A percentile compares a stretch with the other conserved stretches of the same genome.
phyloP scores from a whole-genome alignment of 306 rosid species.

The Notholithocarpus densiflorus region DNA sequence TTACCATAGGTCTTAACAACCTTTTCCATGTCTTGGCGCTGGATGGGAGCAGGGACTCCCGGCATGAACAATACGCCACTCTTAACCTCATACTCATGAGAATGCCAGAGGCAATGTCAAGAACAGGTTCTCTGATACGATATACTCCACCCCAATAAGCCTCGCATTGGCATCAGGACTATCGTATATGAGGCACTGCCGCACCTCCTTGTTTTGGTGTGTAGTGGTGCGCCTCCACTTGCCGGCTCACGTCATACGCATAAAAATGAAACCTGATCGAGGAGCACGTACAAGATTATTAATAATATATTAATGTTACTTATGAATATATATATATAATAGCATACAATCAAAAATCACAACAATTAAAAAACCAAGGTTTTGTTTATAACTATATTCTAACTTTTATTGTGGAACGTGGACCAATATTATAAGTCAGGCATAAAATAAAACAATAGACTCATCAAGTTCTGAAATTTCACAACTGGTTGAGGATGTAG shows the following conservation, averaged over 20 bases:
- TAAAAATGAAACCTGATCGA: conserved; percentile 63
- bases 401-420: too few relatives aligned
- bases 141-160: conserved; percentile 52
- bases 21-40: conserved; percentile 57
- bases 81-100: conserved; percentile 82
- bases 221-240: conserved; percentile 47
- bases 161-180: conserved; percentile 25
- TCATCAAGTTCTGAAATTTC: too few relatives aligned
- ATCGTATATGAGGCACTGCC: conserved; percentile 77
- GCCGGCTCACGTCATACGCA: conserved; percentile 69
- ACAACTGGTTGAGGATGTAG: too few relatives aligned
- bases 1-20: conserved; percentile 24
- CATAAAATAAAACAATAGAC: too few relatives aligned
- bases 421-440: too few relatives aligned
- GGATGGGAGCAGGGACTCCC: too few relatives aligned
- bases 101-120: conserved; percentile 72
- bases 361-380: too few relatives aligned
- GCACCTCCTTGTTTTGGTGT: conserved; percentile 74
- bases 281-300: too few relatives aligned
- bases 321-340: too few relatives aligned
- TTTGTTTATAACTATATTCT: too few relatives aligned
- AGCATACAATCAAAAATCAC: too few relatives aligned
- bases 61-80: conserved; percentile 67
- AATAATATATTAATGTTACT: too few relatives aligned
- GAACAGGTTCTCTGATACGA: conserved; percentile 54